phyloP scores from a whole-genome alignment of 2,329 filamentous ascomycete genomes.

The Podosphaera xanthii region DNA sequence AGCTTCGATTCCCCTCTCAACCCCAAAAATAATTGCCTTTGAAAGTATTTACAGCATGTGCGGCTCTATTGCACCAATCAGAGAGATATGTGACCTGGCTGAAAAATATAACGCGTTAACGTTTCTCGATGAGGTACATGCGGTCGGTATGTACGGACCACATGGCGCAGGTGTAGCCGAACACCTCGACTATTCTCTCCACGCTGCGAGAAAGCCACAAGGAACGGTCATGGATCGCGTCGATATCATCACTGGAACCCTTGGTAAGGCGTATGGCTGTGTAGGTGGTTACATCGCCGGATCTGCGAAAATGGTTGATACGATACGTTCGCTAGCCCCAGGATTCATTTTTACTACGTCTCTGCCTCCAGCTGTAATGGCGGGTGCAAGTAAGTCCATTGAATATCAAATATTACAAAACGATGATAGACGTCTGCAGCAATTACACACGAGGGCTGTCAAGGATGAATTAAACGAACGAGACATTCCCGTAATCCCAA shows the following conservation, averaged over 20 bases:
- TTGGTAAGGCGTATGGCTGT: conserved; percentile 94
- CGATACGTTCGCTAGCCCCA: conserved; percentile 79
- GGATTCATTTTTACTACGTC: conserved; percentile 99
- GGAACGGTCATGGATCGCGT: conserved; percentile 89
- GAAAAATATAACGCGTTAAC: conserved; percentile 96
- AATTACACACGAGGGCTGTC: conserved; percentile 85
- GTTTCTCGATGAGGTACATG: conserved; percentile 95
- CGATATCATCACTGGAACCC: conserved; percentile 91
- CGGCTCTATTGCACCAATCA: conserved; percentile 86
- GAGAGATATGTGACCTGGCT: conserved; percentile 83
- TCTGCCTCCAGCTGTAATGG: conserved; percentile 89
- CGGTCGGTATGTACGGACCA: conserved; percentile 96
- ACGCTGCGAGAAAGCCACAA: conserved; percentile 46
- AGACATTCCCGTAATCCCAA: conserved; percentile 91
- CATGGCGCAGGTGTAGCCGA: conserved; percentile 89
- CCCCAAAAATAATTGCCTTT: conserved; percentile 95
- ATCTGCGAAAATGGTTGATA: conserved; percentile 66
- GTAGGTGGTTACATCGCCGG: conserved; percentile 96
- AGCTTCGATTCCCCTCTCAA: conserved; percentile 59
- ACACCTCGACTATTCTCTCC: conserved; percentile 82
- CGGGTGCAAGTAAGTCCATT: conserved; percentile 73
- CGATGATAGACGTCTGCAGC: conserved; percentile 76
- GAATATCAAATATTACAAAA: conserved; percentile 76
- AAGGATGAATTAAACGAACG: conserved; percentile 59
- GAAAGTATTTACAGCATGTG: conserved; percentile 99